Conservation (phyloP, 164 flowering plant species). For the Vitis amurensis region DNA sequence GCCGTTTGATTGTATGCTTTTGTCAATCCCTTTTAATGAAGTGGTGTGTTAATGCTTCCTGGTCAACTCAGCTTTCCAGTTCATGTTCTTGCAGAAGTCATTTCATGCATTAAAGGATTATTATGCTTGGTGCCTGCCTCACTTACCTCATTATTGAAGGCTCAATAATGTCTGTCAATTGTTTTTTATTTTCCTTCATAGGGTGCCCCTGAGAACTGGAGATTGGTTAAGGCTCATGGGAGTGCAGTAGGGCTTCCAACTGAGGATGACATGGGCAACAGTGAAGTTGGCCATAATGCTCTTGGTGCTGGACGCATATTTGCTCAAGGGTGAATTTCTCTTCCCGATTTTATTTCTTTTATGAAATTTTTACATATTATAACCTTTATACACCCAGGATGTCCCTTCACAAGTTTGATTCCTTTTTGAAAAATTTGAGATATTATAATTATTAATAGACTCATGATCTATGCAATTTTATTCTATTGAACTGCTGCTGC, state of each 20-base stretch:
- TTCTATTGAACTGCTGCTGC: too few relatives aligned
- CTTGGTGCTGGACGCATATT: slow-evolving; percentile 95
- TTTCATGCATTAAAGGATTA: too few relatives aligned
- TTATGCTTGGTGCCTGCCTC: too few relatives aligned
- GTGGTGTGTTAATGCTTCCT: too few relatives aligned
- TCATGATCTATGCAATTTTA: too few relatives aligned
- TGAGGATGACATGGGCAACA: slow-evolving; percentile 99
- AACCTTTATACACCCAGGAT: not conserved
- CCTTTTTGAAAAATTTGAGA: not conserved
- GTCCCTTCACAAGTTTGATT: not conserved
- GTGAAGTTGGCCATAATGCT: slow-evolving; percentile 99
- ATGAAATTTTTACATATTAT: not conserved
- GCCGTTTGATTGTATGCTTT: too few relatives aligned
- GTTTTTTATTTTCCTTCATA: slow-evolving; percentile 12
- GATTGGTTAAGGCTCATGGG: slow-evolving; percentile 92
- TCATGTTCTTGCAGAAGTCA: too few relatives aligned
- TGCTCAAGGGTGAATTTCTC: slow-evolving; percentile 75
- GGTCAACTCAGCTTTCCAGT: too few relatives aligned
- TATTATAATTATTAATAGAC: too few relatives aligned
- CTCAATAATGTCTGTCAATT: too few relatives aligned
- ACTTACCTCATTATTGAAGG: too few relatives aligned
- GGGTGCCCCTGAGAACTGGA: slow-evolving; percentile 94
- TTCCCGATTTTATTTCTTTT: not conserved
- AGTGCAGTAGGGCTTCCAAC: slow-evolving; percentile 92
- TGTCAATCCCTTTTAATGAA: too few relatives aligned